Evolutionary conservation across 139 green algal genomes (phyloP), one percentile per base, ranked within the genome.

Genomic region (Chlorella sp.): DNA sequence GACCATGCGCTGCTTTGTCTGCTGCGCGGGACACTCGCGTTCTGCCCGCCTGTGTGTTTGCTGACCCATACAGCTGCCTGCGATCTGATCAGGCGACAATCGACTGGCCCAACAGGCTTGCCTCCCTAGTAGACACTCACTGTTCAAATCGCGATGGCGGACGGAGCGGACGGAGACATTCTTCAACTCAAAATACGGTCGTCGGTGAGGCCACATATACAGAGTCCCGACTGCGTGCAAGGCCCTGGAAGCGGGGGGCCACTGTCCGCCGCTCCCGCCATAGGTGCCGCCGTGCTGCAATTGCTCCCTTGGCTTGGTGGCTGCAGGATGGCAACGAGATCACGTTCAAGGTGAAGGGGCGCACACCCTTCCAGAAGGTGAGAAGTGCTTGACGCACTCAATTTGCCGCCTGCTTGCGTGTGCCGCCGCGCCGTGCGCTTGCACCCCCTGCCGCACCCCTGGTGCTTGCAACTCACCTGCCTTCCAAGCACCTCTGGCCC

Each of bases 161-260:
- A n/a, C n/a, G n/a, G n/a, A 48, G 42, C 80, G 11, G 48, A 85
- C 48, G 80, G 48, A 30, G 42, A 71, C 37, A 18, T 37, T 28
- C 80, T 85, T 42, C 30, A 68, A 32, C 30, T 85, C 32, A 85
- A 85, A 30, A 36, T 85, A 32, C 80, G 80, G 14, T 61, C 76
- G 32, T 76, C 32, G 9, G 71, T 78, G 71, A 19, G 32, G 1
- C 71, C 28, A 14, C 36, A 36, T 14, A 1, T 1, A 0, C 36
- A n/a, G 1, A 12, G 16, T 1, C 0, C 21, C 18, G 7, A 36
- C 36, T 16, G 76, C 21, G 48, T 82, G 76, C 36, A 53, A n/a
- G 16, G 76, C 76, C 42, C 42, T 37, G 36, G 36, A 37, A 18
- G 32, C 32, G 75, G 15, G 32, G 5, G 48, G 7, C 48, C 48